phyloP scores from a whole-genome alignment of 805 yeast species.

The Candida insectalens region DNA sequence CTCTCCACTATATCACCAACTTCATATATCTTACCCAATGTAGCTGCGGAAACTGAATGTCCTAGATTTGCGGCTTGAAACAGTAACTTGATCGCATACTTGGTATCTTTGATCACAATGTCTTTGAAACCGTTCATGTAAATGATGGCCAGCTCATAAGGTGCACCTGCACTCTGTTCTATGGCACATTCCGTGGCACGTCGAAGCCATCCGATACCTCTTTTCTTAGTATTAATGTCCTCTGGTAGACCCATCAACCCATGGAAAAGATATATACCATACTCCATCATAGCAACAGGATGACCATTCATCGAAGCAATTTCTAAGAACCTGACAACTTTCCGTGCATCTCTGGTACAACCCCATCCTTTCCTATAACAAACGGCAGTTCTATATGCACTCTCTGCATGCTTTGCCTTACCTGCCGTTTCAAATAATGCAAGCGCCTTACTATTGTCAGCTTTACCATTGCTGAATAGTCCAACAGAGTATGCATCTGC shows the following conservation, averaged over 20 bases:
- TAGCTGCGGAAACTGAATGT: constrained; percentile 68
- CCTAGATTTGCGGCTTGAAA: constrained; percentile 86
- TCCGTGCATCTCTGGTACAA: constrained; percentile 76
- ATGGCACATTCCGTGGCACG: constrained; percentile 81
- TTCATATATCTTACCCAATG: constrained; percentile 80
- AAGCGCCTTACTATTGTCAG: constrained; percentile 72
- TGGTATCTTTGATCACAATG: constrained; percentile 72
- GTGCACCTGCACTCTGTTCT: constrained; percentile 85
- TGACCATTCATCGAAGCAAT: constrained; percentile 88
- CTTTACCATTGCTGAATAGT: constrained; percentile 52
- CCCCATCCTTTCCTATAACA: constrained; percentile 95
- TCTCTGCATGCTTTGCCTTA: constrained; percentile 85
- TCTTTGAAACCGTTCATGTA: constrained; percentile 80
- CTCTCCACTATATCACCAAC: constrained; percentile 66
- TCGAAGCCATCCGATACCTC: constrained; percentile 87
- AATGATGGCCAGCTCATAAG: constrained; percentile 82
- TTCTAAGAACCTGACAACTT: constrained; percentile 72
- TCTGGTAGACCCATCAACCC: constrained; percentile 73
- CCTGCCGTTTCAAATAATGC: constrained; percentile 79
- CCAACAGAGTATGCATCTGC: constrained; percentile 89
- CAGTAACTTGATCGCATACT: constrained; percentile 78
- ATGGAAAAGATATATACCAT: constrained; percentile 80
- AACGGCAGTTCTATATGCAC: constrained; percentile 83
- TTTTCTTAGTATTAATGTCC: constrained; percentile 61
- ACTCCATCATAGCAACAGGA: constrained; percentile 93